These are phyloP conservation scores for Maudiozyma serrabonitensis DNA, from an alignment of 805 yeast genomes.

Conservation along the genomic window DNA sequence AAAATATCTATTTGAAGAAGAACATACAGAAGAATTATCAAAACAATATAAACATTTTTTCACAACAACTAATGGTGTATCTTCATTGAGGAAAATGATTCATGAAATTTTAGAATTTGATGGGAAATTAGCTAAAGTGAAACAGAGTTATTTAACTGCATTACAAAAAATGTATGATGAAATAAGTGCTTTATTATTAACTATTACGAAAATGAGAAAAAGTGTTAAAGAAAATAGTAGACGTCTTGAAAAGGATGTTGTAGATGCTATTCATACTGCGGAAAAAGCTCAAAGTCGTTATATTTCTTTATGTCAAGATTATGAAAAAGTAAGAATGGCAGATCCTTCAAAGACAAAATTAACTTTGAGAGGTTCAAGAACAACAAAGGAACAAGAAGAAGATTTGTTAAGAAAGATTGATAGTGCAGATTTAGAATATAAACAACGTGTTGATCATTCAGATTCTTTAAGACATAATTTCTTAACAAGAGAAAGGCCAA, in stretches of 20 bases:
- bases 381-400: slow-evolving; percentile 80
- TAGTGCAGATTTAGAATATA: slow-evolving; percentile 78
- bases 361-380: slow-evolving; percentile 67
- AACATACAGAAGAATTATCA: slow-evolving; percentile 61
- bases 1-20: slow-evolving; percentile 70
- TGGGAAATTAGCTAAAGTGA: slow-evolving; percentile 64
- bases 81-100: slow-evolving; percentile 54
- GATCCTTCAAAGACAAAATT: slow-evolving; percentile 82
- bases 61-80: slow-evolving; percentile 9
- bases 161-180: slow-evolving; percentile 82
- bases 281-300: slow-evolving; percentile 82
- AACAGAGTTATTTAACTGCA: slow-evolving; percentile 67
- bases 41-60: slow-evolving; percentile 51
- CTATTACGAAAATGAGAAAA: slow-evolving; percentile 68
- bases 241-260: slow-evolving; percentile 73
- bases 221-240: slow-evolving; percentile 70
- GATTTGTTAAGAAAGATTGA: slow-evolving; percentile 74
- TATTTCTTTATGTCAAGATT: slow-evolving; percentile 71
- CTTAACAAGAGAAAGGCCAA: slow-evolving; percentile 67
- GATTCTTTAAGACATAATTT: slow-evolving; percentile 67
- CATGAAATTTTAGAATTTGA: slow-evolving; percentile 67
- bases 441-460: slow-evolving; percentile 62
- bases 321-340: slow-evolving; percentile 67
- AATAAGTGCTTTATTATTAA: slow-evolving; percentile 55
- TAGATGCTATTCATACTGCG: slow-evolving; percentile 72